Evolutionary conservation across 2,329 filamentous ascomycete genomes (phyloP).

Genomic region (Alternaria rosae): DNA sequence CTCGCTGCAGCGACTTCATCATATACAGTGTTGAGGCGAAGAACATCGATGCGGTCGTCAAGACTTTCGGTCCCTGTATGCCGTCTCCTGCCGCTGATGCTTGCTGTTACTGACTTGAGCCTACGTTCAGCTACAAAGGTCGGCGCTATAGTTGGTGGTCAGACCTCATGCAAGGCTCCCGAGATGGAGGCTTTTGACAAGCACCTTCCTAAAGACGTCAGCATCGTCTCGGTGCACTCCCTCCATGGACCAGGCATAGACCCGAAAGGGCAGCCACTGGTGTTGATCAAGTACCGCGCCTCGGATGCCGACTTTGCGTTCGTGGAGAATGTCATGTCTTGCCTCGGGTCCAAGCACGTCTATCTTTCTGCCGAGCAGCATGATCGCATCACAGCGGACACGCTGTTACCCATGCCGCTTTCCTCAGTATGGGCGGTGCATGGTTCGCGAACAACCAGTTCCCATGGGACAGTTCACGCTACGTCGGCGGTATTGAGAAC

Average conservation of each 20-base stretch:
- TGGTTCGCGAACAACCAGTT: slow-evolving; percentile 97
- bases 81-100: slow-evolving; percentile 21
- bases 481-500: slow-evolving; percentile 97
- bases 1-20: slow-evolving; percentile 95
- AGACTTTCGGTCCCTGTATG: slow-evolving; percentile 91
- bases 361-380: slow-evolving; percentile 86
- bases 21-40: slow-evolving; percentile 98
- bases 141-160: slow-evolving; percentile 93
- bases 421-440: slow-evolving; percentile 94
- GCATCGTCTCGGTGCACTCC: slow-evolving; percentile 95
- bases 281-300: slow-evolving; percentile 92
- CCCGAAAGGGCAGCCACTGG: slow-evolving; percentile 86
- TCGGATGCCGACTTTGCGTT: slow-evolving; percentile 77
- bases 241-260: slow-evolving; percentile 93
- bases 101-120: slow-evolving; percentile 12
- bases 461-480: slow-evolving; percentile 95
- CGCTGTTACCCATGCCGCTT: slow-evolving; percentile 97
- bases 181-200: slow-evolving; percentile 94
- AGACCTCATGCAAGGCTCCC: slow-evolving; percentile 97
- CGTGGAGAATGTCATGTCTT: slow-evolving; percentile 81
- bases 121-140: slow-evolving; percentile 80
- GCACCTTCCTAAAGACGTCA: slow-evolving; percentile 84
- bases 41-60: slow-evolving; percentile 85
- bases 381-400: slow-evolving; percentile 97
- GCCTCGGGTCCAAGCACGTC: slow-evolving; percentile 85